Conservation (phyloP, 2,329 filamentous ascomycete species). For the Pseudonectria foliicola region DNA sequence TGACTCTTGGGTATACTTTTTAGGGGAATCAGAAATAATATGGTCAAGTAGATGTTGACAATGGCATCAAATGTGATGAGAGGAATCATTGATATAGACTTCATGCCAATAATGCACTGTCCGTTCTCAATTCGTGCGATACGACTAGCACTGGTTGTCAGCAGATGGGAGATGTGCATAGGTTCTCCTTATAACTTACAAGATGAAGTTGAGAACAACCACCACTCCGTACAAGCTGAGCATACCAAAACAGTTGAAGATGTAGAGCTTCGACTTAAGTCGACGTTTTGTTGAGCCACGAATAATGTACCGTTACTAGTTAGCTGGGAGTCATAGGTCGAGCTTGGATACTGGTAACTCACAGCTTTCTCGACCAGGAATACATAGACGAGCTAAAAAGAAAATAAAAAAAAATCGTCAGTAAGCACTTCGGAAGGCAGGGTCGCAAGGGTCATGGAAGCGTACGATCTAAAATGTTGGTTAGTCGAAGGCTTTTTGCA, state of each 20-base stretch:
- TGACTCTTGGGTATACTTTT: slow-evolving; percentile 35
- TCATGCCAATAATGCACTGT: slow-evolving; percentile 56
- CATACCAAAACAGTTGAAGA: slow-evolving; percentile 56
- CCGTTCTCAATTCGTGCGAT: slow-evolving; percentile 48
- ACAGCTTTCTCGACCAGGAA: slow-evolving; percentile 60
- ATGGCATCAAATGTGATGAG: slow-evolving; percentile 54
- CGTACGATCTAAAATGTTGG: slow-evolving; percentile 25
- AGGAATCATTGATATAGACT: slow-evolving; percentile 50
- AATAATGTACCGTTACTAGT: slow-evolving; percentile 44
- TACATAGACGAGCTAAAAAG: slow-evolving; percentile 48
- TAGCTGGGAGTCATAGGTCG: slow-evolving; percentile 2
- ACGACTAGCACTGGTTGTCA: slow-evolving; percentile 33
- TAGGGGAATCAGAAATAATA: slow-evolving; percentile 55
- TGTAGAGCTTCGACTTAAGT: slow-evolving; percentile 49
- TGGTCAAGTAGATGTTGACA: slow-evolving; percentile 56
- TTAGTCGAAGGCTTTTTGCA: background rate
- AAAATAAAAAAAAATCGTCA: slow-evolving; percentile 16
- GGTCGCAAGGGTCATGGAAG: background rate
- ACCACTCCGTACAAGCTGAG: slow-evolving; percentile 38
- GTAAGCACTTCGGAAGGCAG: too few species aligned
- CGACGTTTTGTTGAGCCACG: slow-evolving; percentile 43
- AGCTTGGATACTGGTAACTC: slow-evolving; percentile 16
- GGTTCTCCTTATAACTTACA: slow-evolving; percentile 33
- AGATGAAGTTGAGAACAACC: slow-evolving; percentile 53
- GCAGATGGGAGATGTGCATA: background rate